These are phyloP conservation scores for Malassezia equina DNA, from an alignment of 1,284 basidiomycete species.

Conservation along the genomic window DNA sequence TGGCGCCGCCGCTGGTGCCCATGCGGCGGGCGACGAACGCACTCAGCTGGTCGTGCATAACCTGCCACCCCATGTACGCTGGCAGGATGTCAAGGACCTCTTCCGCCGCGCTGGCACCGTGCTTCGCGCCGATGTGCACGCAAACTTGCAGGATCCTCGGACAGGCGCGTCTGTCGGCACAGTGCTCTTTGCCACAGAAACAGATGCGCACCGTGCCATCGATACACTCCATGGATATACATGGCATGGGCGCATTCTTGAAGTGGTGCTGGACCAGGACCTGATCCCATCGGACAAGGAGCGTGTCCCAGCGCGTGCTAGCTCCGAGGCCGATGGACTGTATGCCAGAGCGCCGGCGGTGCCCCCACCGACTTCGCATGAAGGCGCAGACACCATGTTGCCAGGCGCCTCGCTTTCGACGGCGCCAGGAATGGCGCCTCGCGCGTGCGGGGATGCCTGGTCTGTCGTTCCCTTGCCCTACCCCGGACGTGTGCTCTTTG, in stretches of 20 bases:
- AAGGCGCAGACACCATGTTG: not conserved
- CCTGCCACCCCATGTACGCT: constrained; percentile 48
- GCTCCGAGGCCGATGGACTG: not conserved
- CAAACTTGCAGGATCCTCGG: constrained; percentile 27
- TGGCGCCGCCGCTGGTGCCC: constrained; percentile 16
- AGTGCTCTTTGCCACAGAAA: constrained; percentile 43
- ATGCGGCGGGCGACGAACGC: constrained; percentile 59
- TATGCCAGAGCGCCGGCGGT: not conserved
- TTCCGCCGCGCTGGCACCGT: constrained; percentile 50
- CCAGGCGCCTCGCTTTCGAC: too few species aligned
- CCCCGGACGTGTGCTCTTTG: constrained; percentile 42
- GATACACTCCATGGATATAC: constrained; percentile 49
- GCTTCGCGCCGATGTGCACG: constrained; percentile 48
- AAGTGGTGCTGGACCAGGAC: constrained; percentile 22
- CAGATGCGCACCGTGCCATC: constrained; percentile 48
- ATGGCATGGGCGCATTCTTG: constrained; percentile 45
- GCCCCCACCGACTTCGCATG: not conserved
- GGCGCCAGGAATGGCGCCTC: not conserved
- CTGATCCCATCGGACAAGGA: not conserved
- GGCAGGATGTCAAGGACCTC: constrained; percentile 49
- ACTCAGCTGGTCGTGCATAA: constrained; percentile 56
- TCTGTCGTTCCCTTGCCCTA: constrained; percentile 18
- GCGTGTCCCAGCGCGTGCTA: not conserved
- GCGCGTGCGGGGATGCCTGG: not conserved
- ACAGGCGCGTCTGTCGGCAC: constrained; percentile 29